A percentile compares a stretch with the other conserved stretches of the same genome.
These are phyloP conservation scores for Mycena haematopus DNA, from an alignment of 768 basidiomycete species.

Conservation along the genomic window DNA sequence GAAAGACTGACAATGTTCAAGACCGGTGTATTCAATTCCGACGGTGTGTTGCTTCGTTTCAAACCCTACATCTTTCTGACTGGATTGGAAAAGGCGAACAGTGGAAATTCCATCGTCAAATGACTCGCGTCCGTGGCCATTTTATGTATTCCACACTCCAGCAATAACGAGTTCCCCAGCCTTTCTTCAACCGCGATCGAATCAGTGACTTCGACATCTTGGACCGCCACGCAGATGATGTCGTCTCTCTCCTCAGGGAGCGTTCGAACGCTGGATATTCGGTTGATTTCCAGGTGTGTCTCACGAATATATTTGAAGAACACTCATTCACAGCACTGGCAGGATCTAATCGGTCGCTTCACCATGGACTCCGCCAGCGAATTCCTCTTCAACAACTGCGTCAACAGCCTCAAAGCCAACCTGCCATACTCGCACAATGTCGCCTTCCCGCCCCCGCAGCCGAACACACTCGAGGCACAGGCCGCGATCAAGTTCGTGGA, in stretches of 20 bases:
- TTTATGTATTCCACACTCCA: not conserved
- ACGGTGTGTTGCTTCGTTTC: constrained; percentile 41
- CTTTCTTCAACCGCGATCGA: constrained; percentile 62
- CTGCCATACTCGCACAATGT: constrained; percentile 59
- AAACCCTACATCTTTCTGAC: not conserved
- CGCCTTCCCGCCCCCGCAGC: constrained; percentile 32
- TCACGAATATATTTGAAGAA: not conserved
- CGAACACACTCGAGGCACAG: constrained; percentile 34
- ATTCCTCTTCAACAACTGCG: constrained; percentile 66
- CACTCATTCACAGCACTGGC: constrained; percentile 30
- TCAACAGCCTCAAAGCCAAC: constrained; percentile 55
- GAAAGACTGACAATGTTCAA: not conserved
- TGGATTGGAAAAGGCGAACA: constrained; percentile 43
- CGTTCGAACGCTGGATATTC: constrained; percentile 54
- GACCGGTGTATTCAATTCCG: constrained; percentile 65
- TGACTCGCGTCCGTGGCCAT: constrained; percentile 26
- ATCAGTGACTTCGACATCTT: constrained; percentile 63
- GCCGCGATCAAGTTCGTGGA: constrained; percentile 43
- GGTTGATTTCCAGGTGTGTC: constrained; percentile 60
- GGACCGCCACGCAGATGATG: constrained; percentile 54
- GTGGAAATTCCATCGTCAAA: constrained; percentile 55
- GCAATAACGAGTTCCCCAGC: constrained; percentile 30
- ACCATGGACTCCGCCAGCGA: constrained; percentile 71
- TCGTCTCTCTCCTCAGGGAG: constrained; percentile 48
- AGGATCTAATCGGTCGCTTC: constrained; percentile 67